A percentile compares a stretch with the other conserved stretches of the same genome.
These are phyloP conservation scores for Phytophthora citrophthora DNA, from an alignment of 352 stramenopile species.

Conservation along the genomic window DNA sequence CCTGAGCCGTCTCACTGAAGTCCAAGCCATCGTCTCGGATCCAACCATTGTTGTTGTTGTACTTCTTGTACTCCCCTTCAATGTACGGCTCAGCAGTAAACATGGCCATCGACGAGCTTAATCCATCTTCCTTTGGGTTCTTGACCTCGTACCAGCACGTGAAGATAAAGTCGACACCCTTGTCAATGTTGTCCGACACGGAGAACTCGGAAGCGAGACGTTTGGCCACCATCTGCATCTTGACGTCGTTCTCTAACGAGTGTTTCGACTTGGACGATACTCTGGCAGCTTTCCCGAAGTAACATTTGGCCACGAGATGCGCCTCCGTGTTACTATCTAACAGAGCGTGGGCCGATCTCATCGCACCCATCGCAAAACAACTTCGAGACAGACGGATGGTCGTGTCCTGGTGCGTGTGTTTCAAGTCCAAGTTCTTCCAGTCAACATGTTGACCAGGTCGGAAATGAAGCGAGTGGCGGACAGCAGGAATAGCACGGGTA, in stretches of 20 bases:
- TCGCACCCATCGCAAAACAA: slow-evolving; percentile 45
- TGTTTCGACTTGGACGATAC: neutral
- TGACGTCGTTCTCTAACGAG: slow-evolving; percentile 38
- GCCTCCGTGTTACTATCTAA: slow-evolving; percentile 39
- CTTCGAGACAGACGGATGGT: slow-evolving; percentile 35
- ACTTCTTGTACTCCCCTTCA: slow-evolving; percentile 49
- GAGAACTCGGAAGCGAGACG: slow-evolving; percentile 43
- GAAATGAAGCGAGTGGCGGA: slow-evolving; percentile 48
- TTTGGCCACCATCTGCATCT: slow-evolving; percentile 49
- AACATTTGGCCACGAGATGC: slow-evolving; percentile 46
- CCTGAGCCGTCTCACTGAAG: slow-evolving; percentile 36
- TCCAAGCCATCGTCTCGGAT: slow-evolving; percentile 11
- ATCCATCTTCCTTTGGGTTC: slow-evolving; percentile 10
- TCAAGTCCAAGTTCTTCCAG: slow-evolving; percentile 35
- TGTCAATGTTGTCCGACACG: slow-evolving; percentile 21
- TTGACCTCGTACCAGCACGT: slow-evolving; percentile 55
- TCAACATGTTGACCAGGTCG: slow-evolving; percentile 24
- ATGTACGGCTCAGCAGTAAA: slow-evolving; percentile 55
- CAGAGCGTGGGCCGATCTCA: slow-evolving; percentile 45
- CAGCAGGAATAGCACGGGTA: slow-evolving; percentile 29
- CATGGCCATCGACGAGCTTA: slow-evolving; percentile 21
- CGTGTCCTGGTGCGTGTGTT: slow-evolving; percentile 42
- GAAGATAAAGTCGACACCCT: slow-evolving; percentile 50
- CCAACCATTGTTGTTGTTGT: slow-evolving; percentile 55
- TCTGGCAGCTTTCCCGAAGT: slow-evolving; percentile 32